phyloP scores from a whole-genome alignment of 2,329 filamentous ascomycete species.

The Myriosclerotinia curreyana region DNA sequence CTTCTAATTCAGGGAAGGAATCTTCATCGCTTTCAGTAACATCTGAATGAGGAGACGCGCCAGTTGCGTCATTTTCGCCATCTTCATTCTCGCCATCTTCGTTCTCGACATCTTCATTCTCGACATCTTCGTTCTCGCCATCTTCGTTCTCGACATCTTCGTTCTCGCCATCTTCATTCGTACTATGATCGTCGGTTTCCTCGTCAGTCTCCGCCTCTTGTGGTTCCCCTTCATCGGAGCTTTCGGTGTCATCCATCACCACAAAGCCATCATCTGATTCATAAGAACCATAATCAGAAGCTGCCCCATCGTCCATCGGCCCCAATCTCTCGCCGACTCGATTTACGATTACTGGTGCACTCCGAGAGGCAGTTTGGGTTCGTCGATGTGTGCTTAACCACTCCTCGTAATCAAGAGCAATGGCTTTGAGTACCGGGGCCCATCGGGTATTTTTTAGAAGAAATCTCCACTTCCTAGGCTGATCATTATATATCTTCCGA shows the following conservation, averaged over 20 bases:
- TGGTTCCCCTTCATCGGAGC: not conserved
- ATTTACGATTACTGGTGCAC: not conserved
- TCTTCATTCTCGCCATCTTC: too few relatives aligned
- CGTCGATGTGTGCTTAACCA: not conserved
- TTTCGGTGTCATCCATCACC: not conserved
- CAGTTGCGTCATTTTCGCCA: not conserved
- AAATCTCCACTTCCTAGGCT: not conserved
- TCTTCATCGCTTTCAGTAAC: not conserved
- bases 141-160: too few relatives aligned
- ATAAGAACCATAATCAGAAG: slow-evolving; percentile 1
- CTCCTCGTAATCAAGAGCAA: slow-evolving; percentile 3
- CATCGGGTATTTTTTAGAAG: not conserved
- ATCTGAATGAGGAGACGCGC: not conserved
- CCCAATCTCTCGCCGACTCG: slow-evolving; percentile 1
- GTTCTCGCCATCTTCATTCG: not conserved
- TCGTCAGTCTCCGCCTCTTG: not conserved
- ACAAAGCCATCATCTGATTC: slow-evolving; percentile 4
- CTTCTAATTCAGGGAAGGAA: not conserved
- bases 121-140: not conserved
- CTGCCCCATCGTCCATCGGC: not conserved
- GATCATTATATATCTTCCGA: not conserved
- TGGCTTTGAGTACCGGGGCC: slow-evolving; percentile 8
- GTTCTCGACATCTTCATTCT: not conserved
- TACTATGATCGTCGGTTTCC: not conserved
- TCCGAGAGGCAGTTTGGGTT: not conserved